phyloP scores from a whole-genome alignment of 371 early-diverging fungal species.

The Caulochytrium protostelioides region DNA sequence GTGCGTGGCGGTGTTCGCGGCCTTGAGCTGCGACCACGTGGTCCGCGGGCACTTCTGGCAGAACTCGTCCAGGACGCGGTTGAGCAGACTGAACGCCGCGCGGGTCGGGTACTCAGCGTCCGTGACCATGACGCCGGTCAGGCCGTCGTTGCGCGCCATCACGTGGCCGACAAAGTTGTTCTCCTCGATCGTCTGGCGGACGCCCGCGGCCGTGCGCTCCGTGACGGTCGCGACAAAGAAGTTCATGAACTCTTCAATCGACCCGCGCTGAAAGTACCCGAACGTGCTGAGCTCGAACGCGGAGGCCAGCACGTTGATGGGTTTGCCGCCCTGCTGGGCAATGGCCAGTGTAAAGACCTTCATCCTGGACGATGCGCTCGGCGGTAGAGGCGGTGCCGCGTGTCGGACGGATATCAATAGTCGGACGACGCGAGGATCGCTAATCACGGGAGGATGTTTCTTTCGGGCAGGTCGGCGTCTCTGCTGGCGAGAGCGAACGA shows the following conservation, averaged over 20 bases:
- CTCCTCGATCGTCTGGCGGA: constrained; percentile 66
- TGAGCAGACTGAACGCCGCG: constrained; percentile 67
- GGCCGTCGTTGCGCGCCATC: constrained; percentile 45
- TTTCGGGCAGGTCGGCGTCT: no score
- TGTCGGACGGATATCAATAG: no score
- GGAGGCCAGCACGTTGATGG: constrained; percentile 27
- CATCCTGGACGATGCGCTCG: constrained; percentile 5
- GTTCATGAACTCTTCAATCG: constrained; percentile 75
- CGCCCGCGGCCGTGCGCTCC: constrained; percentile 60
- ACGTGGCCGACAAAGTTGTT: constrained; percentile 61
- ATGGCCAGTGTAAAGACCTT: constrained; percentile 9
- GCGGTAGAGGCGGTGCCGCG: no score
- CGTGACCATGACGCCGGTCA: constrained; percentile 55
- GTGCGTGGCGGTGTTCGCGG: constrained; percentile 13
- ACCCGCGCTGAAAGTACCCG: constrained; percentile 68
- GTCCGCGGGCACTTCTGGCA: constrained; percentile 33
- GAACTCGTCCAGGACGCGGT: constrained; percentile 74
- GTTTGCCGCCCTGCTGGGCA: constrained; percentile 1
- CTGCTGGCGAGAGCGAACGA: no score
- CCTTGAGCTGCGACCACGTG: constrained; percentile 10
- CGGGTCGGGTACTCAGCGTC: constrained; percentile 83
- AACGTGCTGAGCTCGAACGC: constrained; percentile 59
- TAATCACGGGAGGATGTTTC: no score
- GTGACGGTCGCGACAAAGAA: constrained; percentile 66
- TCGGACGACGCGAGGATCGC: no score